phyloP scores from a whole-genome alignment of 176 grass and related monocot species.

The Oryza coarctata region DNA sequence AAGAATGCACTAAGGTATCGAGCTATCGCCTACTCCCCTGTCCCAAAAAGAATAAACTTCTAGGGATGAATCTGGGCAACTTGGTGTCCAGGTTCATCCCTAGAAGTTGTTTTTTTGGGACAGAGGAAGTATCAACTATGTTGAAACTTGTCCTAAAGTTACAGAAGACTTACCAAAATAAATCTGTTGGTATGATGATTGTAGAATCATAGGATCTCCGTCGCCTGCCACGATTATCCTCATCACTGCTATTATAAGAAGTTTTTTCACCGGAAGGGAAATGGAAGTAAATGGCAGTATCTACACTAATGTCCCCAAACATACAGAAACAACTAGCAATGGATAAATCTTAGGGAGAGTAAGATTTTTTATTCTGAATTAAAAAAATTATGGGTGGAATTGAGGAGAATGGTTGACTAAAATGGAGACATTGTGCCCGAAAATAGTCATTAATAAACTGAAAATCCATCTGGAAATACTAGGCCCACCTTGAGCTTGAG shows the following conservation, averaged over 20 bases:
- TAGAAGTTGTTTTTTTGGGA: too few relatives aligned
- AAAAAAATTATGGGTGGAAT: neutral
- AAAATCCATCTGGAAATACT: neutral
- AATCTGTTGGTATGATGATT: slow-evolving; percentile 57
- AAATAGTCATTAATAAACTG: neutral
- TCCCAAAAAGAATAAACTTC: too few relatives aligned
- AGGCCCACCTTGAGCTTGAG: slow-evolving; percentile 66
- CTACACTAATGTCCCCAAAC: neutral
- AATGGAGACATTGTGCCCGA: neutral
- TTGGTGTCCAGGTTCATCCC: too few relatives aligned
- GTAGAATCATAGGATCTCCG: slow-evolving; percentile 72
- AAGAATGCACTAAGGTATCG: neutral
- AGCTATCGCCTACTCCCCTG: neutral
- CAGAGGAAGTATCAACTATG: too few relatives aligned
- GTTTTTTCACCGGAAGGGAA: slow-evolving; percentile 32
- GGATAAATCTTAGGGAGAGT: neutral
- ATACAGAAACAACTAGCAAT: neutral
- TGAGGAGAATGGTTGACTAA: neutral
- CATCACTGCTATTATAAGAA: slow-evolving; percentile 69
- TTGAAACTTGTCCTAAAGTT: too few relatives aligned
- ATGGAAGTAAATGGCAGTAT: slow-evolving; percentile 26
- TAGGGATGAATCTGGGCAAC: too few relatives aligned
- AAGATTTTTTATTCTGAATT: neutral
- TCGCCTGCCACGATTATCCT: slow-evolving; percentile 67
- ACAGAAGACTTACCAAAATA: too few relatives aligned